Percentiles rank a stretch among this genome's conserved stretches.
These are phyloP conservation scores for Mycena haematopus DNA, from an alignment of 768 basidiomycete species.

Conservation along the genomic window DNA sequence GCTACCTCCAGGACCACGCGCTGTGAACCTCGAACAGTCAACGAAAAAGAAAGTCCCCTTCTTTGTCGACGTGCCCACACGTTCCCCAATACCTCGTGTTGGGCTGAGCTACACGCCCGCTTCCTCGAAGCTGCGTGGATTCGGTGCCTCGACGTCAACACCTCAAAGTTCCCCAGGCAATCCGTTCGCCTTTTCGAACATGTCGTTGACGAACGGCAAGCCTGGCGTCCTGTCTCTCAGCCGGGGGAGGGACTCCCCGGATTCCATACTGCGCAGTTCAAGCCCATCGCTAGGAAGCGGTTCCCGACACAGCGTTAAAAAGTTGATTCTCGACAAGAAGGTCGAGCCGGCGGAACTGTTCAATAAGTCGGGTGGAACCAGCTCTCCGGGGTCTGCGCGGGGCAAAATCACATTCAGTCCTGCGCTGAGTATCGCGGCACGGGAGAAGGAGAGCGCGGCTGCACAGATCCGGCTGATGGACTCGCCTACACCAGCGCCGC, in stretches of 20 bases:
- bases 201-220: constrained; percentile 63
- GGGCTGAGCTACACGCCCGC: constrained; percentile 71
- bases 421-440: constrained; percentile 73
- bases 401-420: constrained; percentile 78
- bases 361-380: constrained; percentile 47
- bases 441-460: constrained; percentile 69
- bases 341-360: constrained; percentile 78
- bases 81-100: constrained; percentile 72
- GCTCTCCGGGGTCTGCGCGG: constrained; percentile 49
- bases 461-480: constrained; percentile 35
- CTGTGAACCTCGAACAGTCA: constrained; percentile 61
- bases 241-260: constrained; percentile 56
- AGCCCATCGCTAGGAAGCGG: constrained; percentile 58
- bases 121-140: constrained; percentile 76
- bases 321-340: constrained; percentile 88
- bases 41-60: constrained; percentile 80
- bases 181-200: constrained; percentile 41
- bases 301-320: constrained; percentile 78
- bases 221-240: constrained; percentile 60
- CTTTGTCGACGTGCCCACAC: constrained; percentile 77
- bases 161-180: constrained; percentile 45
- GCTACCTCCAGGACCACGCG: constrained; percentile 74
- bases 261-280: constrained; percentile 65
- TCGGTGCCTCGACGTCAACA: constrained; percentile 55
- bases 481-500: constrained; percentile 45